Conservation (phyloP, 805 yeast genomes). For the Monosporozyma aquatica region DNA sequence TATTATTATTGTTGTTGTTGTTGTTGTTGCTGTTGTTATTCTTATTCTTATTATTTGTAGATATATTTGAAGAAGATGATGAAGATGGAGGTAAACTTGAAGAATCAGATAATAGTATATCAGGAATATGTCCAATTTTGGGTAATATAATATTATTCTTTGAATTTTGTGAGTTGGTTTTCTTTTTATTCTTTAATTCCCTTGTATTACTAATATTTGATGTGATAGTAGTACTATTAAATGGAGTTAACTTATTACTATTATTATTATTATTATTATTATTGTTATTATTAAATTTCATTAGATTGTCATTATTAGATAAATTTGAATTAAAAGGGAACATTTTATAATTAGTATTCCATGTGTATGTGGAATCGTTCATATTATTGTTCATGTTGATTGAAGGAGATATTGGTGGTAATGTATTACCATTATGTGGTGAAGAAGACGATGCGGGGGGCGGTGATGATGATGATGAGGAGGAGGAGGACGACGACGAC, state of each 20-base stretch:
- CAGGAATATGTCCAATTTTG: neutral
- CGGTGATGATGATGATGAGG: too few species aligned
- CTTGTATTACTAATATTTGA: neutral
- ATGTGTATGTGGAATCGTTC: too few species aligned
- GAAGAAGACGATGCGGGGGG: too few species aligned
- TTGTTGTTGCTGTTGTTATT: slow-evolving; percentile 1
- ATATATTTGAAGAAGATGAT: neutral
- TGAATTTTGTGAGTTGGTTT: neutral
- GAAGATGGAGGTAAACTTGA: neutral
- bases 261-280: neutral
- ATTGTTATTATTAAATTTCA: too few species aligned
- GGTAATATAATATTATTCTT: neutral
- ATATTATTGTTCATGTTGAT: too few species aligned
- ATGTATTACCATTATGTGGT: too few species aligned
- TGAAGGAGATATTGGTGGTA: too few species aligned
- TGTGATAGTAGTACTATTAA: neutral
- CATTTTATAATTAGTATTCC: too few species aligned
- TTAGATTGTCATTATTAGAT: too few species aligned
- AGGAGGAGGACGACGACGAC: too few species aligned
- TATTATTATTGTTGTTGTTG: slow-evolving; percentile 1
- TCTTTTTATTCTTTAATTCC: neutral
- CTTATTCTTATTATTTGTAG: neutral
- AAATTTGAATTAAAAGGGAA: too few species aligned
- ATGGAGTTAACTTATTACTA: neutral
- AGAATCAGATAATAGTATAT: neutral